phyloP scores from a whole-genome alignment of 2,329 filamentous ascomycete genomes.

The Rhinocladiella similis region DNA sequence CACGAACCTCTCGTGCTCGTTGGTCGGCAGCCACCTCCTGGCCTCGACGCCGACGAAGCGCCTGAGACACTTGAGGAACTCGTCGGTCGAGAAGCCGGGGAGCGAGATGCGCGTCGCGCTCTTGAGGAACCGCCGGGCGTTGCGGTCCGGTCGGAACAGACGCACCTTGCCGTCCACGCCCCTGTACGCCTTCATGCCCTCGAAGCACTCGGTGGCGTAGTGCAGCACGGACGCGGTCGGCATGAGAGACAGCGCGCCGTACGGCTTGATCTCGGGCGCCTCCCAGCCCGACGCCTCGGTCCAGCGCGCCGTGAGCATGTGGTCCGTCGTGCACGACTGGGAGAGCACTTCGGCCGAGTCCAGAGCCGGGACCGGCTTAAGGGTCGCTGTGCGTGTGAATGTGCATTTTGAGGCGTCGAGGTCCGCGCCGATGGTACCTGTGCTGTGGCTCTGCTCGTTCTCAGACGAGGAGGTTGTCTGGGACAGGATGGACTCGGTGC shows the following conservation, averaged over 20 bases:
- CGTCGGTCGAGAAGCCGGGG: conserved; percentile 68
- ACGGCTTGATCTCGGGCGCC: conserved; percentile 71
- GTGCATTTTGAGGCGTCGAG: conserved; percentile 43
- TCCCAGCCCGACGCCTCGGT: conserved; percentile 67
- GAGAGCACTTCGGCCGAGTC: conserved; percentile 42
- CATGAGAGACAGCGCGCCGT: conserved; percentile 74
- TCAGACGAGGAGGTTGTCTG: conserved; percentile 24
- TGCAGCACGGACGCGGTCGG: conserved; percentile 80
- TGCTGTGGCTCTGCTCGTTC: not conserved
- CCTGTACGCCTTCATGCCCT: conserved; percentile 75
- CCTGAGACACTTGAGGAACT: conserved; percentile 73
- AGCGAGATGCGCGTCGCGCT: conserved; percentile 67
- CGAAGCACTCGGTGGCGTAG: conserved; percentile 90
- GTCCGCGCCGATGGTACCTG: conserved; percentile 29
- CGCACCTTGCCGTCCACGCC: conserved; percentile 70
- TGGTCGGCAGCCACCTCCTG: conserved; percentile 29
- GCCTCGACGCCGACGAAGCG: conserved; percentile 50
- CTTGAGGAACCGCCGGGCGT: conserved; percentile 64
- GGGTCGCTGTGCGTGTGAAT: conserved; percentile 38
- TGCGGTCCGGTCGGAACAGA: conserved; percentile 74
- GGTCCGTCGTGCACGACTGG: conserved; percentile 66
- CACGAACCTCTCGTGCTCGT: conserved; percentile 58
- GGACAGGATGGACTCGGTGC: conserved; percentile 21
- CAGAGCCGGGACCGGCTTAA: conserved; percentile 38
- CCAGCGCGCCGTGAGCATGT: conserved; percentile 82